phyloP scores from a whole-genome alignment of 768 basidiomycete species.

The Suillus alpinus region DNA sequence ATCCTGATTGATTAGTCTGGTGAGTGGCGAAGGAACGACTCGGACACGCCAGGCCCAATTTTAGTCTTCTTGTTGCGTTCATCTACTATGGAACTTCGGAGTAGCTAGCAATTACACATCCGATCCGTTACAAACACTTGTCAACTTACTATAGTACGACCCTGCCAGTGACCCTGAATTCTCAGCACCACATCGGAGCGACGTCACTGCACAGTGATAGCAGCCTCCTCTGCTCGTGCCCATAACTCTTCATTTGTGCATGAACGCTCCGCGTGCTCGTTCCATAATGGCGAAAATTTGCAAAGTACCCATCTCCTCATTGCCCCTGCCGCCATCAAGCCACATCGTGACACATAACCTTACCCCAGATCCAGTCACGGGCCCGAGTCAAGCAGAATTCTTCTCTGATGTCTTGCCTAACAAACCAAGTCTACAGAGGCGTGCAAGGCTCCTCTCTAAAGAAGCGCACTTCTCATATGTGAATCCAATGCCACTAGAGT shows the following conservation, averaged over 20 bases:
- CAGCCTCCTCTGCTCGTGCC: background rate
- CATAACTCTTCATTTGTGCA: slow-evolving; percentile 5
- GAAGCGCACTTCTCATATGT: slow-evolving; percentile 77
- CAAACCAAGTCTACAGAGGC: slow-evolving; percentile 66
- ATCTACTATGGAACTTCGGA: no score
- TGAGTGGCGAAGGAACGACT: background rate
- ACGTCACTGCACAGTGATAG: background rate
- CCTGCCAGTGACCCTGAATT: background rate
- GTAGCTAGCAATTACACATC: background rate
- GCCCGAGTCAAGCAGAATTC: slow-evolving; percentile 49
- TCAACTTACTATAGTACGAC: background rate
- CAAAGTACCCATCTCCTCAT: slow-evolving; percentile 40
- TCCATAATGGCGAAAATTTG: slow-evolving; percentile 19
- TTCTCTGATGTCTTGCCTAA: slow-evolving; percentile 43
- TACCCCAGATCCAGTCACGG: slow-evolving; percentile 58
- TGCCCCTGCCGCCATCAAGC: slow-evolving; percentile 44
- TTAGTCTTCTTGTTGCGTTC: background rate
- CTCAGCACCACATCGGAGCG: background rate
- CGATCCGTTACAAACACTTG: background rate
- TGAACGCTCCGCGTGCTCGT: slow-evolving; percentile 15
- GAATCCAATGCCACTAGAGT: slow-evolving; percentile 76
- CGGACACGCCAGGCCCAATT: background rate
- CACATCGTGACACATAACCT: slow-evolving; percentile 43
- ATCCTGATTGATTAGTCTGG: background rate
- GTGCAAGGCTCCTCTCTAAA: slow-evolving; percentile 56